Conservation (phyloP, 129 eudicot species). For the Kitagawia praeruptora region DNA sequence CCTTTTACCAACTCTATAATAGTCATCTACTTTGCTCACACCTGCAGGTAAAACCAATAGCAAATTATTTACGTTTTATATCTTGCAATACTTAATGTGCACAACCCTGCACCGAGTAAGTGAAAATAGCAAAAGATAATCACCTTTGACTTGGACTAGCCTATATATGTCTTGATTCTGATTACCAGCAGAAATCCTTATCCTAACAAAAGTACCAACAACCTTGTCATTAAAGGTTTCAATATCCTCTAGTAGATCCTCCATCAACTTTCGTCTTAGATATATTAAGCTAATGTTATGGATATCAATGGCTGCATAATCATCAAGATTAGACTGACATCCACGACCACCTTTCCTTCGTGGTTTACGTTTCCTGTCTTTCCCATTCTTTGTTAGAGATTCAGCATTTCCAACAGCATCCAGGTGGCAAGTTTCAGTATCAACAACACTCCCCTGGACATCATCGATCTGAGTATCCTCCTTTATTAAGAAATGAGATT, state of each 20-base stretch:
- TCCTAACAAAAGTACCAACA: constrained; percentile 83
- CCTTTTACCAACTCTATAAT: constrained; percentile 77
- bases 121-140: constrained; percentile 11
- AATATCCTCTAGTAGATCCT: constrained; percentile 78
- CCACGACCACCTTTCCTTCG: constrained; percentile 50
- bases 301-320: constrained; percentile 87
- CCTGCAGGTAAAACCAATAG: constrained; percentile 40
- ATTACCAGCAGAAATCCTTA: constrained; percentile 66
- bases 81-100: background rate
- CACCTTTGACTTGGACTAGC: constrained; percentile 96
- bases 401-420: constrained; percentile 52
- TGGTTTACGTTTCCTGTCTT: constrained; percentile 59
- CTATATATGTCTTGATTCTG: constrained; percentile 93
- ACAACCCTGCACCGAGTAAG: background rate
- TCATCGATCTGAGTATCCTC: constrained; percentile 69
- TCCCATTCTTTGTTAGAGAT: constrained; percentile 26
- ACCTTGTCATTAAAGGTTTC: constrained; percentile 62
- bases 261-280: constrained; percentile 74
- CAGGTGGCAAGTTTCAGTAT: constrained; percentile 40
- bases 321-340: constrained; percentile 65
- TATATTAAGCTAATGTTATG: constrained; percentile 81
- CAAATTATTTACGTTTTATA: background rate
- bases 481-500: constrained; percentile 68
- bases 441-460: constrained; percentile 71
- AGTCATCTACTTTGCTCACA: constrained; percentile 65